Evolutionary conservation across 1,284 basidiomycete genomes (phyloP).

Genomic region (Marasmius oreades): DNA sequence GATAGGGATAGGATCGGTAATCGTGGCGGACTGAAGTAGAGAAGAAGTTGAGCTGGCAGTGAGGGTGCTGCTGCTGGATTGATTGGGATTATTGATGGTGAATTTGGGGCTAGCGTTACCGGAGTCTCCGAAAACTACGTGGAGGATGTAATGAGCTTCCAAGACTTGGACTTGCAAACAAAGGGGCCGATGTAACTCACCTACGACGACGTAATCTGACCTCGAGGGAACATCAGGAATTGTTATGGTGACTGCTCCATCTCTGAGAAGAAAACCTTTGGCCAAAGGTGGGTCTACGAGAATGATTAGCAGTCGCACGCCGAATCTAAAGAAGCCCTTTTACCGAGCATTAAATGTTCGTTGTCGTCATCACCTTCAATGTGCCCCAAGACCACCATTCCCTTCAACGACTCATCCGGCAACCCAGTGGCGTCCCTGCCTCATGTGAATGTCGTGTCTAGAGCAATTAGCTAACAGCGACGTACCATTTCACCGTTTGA

Average conservation of each 20-base stretch:
- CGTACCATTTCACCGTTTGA: constrained; percentile 58
- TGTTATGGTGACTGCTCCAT: constrained; percentile 47
- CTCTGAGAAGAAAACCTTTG: constrained; percentile 46
- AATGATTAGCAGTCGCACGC: not conserved
- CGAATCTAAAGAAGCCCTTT: constrained; percentile 22
- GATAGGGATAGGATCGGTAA: constrained; percentile 26
- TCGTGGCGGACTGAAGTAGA: constrained; percentile 13
- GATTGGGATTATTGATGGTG: constrained; percentile 27
- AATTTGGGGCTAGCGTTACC: constrained; percentile 44
- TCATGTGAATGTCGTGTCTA: constrained; percentile 2
- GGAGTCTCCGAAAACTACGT: constrained; percentile 36
- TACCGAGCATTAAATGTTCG: constrained; percentile 47
- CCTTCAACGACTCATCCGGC: constrained; percentile 49
- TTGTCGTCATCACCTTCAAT: constrained; percentile 41
- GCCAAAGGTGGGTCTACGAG: constrained; percentile 51
- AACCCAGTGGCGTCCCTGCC: constrained; percentile 49
- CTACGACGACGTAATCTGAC: constrained; percentile 43
- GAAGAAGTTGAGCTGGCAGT: constrained; percentile 10
- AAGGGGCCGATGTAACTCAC: constrained; percentile 28
- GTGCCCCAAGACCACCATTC: constrained; percentile 49
- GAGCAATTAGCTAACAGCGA: constrained; percentile 1
- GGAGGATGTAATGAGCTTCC: constrained; percentile 6
- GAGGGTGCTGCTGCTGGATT: constrained; percentile 11
- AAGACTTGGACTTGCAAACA: constrained; percentile 2
- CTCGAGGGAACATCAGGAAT: constrained; percentile 49